Evolutionary conservation across 2,329 filamentous ascomycete species (phyloP).

Genomic region (Neoascochyta sp.): DNA sequence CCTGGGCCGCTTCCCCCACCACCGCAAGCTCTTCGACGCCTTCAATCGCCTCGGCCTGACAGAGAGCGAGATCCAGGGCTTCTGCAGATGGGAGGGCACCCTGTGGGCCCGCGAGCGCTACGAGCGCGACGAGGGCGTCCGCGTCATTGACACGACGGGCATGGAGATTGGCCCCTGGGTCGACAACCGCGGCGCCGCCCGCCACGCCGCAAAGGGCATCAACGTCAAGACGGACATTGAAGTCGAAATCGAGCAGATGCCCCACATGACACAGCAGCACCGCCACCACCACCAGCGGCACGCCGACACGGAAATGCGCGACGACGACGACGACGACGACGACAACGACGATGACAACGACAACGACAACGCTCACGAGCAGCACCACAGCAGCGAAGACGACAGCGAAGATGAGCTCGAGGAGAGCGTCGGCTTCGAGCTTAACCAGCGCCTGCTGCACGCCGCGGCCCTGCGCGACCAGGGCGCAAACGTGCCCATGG

Average conservation of each 20-base stretch:
- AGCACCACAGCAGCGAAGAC: too few species aligned
- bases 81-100: conserved; percentile 81
- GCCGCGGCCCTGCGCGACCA: conserved; percentile 61
- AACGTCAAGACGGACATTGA: conserved; percentile 44
- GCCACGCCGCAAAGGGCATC: conserved; percentile 23
- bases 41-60: conserved; percentile 70
- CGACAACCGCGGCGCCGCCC: conserved; percentile 33
- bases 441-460: conserved; percentile 62
- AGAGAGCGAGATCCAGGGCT: conserved; percentile 62
- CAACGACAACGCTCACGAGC: neutral
- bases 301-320: conserved; percentile 22
- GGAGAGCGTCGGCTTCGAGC: conserved; percentile 57
- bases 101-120: conserved; percentile 79
- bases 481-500: conserved; percentile 59
- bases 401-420: conserved; percentile 21
- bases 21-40: conserved; percentile 70
- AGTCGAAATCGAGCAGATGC: conserved; percentile 38
- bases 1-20: conserved; percentile 73
- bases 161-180: conserved; percentile 65
- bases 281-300: conserved; percentile 12
- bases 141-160: conserved; percentile 67
- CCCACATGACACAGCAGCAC: conserved; percentile 29
- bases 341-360: conserved; percentile 42
- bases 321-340: conserved; percentile 46
- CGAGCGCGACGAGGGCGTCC: conserved; percentile 68